phyloP scores from a whole-genome alignment of 2,329 filamentous ascomycete species.

The Raffaelea albimanens region DNA sequence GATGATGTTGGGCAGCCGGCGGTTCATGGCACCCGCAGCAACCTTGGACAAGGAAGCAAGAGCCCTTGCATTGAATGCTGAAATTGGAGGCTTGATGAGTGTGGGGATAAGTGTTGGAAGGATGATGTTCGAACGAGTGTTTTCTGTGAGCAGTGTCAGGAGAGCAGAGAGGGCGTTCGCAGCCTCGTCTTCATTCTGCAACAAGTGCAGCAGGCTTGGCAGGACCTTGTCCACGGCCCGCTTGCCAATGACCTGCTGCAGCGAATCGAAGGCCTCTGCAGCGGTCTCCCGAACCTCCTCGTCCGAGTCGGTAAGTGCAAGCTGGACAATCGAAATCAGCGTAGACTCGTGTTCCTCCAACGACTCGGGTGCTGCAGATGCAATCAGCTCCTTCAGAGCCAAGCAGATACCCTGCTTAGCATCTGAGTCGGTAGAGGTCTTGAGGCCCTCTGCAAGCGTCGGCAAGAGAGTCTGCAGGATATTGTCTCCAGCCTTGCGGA shows the following conservation, averaged over 20 bases:
- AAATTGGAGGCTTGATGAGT: constrained; percentile 80
- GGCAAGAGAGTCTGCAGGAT: constrained; percentile 82
- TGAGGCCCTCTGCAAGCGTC: constrained; percentile 83
- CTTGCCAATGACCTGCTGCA: constrained; percentile 92
- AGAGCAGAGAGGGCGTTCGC: constrained; percentile 89
- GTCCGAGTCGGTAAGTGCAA: constrained; percentile 82
- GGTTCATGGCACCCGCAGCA: constrained; percentile 81
- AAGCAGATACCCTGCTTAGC: constrained; percentile 97
- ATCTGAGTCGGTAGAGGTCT: constrained; percentile 81
- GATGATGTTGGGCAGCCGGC: constrained; percentile 79
- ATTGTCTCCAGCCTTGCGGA: constrained; percentile 90
- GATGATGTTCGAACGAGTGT: constrained; percentile 90
- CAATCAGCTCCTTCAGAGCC: constrained; percentile 85
- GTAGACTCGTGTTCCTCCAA: constrained; percentile 93
- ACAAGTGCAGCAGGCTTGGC: constrained; percentile 80
- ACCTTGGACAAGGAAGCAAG: constrained; percentile 89
- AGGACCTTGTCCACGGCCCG: constrained; percentile 90
- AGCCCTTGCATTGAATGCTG: constrained; percentile 88
- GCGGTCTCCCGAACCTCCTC: constrained; percentile 88
- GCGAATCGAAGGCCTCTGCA: constrained; percentile 90
- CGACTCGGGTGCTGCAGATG: constrained; percentile 77
- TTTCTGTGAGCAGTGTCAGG: constrained; percentile 86
- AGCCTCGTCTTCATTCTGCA: constrained; percentile 76
- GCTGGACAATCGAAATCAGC: constrained; percentile 86
- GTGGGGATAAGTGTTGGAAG: constrained; percentile 93